These are phyloP conservation scores for Trametes cinnabarina DNA, from an alignment of 768 basidiomycete genomes.

Conservation along the genomic window DNA sequence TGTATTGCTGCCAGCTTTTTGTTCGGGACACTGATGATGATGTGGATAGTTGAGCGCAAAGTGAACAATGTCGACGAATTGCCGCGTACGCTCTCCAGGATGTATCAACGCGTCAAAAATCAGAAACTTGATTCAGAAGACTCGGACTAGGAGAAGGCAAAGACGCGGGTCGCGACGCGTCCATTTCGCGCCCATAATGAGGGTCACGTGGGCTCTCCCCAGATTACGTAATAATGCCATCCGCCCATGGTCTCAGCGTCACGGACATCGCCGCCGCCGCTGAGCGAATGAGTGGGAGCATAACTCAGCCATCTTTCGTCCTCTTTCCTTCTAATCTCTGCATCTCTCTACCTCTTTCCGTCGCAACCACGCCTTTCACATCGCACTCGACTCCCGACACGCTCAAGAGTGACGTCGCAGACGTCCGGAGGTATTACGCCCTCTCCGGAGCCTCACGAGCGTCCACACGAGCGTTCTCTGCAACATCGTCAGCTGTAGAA, in stretches of 20 bases:
- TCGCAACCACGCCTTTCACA: background rate
- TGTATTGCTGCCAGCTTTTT: too few species aligned
- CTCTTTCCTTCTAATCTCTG: conserved; percentile 1
- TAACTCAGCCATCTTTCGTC: conserved; percentile 3
- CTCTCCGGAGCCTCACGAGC: background rate
- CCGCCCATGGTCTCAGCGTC: conserved; percentile 6
- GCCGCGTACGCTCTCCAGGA: too few species aligned
- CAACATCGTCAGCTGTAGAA: background rate
- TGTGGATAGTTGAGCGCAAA: too few species aligned
- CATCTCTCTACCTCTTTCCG: background rate
- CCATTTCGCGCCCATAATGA: background rate
- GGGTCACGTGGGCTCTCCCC: conserved; percentile 6
- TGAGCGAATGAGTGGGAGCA: background rate
- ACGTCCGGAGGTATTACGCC: background rate
- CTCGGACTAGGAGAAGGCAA: background rate
- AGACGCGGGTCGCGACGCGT: conserved; percentile 3
- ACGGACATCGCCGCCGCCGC: background rate
- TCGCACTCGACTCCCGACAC: background rate
- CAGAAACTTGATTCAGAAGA: too few species aligned
- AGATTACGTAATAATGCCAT: conserved; percentile 11
- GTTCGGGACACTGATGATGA: too few species aligned
- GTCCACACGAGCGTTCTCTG: background rate
- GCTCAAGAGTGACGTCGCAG: background rate
- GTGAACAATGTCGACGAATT: too few species aligned
- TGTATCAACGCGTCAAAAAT: too few species aligned